Evolutionary conservation across 495 filamentous ascomycete genomes (phyloP).

Genomic region (Neurospora sp.): DNA sequence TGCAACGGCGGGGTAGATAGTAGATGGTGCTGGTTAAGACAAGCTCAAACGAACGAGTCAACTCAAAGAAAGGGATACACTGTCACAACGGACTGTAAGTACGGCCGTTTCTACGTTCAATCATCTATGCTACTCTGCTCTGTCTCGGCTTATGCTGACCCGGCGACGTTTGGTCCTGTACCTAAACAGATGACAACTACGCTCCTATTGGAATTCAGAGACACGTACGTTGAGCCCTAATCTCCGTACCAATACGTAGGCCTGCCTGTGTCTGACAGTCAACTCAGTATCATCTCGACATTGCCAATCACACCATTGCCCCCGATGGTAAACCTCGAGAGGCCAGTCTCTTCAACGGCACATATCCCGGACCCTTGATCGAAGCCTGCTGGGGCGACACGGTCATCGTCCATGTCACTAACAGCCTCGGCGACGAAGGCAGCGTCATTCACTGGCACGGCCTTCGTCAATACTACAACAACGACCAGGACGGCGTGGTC

Average conservation of each 20-base stretch:
- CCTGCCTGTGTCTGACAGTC: not conserved
- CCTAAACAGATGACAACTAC: not conserved
- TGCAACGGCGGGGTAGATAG: not conserved
- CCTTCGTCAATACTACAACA: slow-evolving; percentile 24
- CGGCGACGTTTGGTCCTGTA: not conserved
- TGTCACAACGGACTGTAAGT: slow-evolving; percentile 3
- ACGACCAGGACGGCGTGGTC: slow-evolving; percentile 30
- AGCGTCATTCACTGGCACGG: slow-evolving; percentile 46
- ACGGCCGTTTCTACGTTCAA: not conserved
- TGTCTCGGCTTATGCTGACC: not conserved
- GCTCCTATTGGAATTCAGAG: slow-evolving; percentile 1
- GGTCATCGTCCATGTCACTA: slow-evolving; percentile 41
- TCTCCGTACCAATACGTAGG: not conserved
- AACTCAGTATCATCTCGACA: slow-evolving; percentile 20
- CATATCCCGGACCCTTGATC: slow-evolving; percentile 39
- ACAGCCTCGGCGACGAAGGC: slow-evolving; percentile 24
- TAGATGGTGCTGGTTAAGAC: slow-evolving; percentile 6
- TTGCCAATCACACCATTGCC: slow-evolving; percentile 17
- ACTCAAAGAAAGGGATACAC: not conserved
- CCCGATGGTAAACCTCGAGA: slow-evolving; percentile 29
- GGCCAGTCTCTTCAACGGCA: slow-evolving; percentile 24
- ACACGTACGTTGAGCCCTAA: not conserved
- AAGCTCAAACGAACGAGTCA: not conserved
- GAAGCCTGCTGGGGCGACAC: slow-evolving; percentile 49
- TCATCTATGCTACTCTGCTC: not conserved